phyloP scores from a whole-genome alignment of 2,329 filamentous ascomycete species.

The Pestalotiopsis sp. region DNA sequence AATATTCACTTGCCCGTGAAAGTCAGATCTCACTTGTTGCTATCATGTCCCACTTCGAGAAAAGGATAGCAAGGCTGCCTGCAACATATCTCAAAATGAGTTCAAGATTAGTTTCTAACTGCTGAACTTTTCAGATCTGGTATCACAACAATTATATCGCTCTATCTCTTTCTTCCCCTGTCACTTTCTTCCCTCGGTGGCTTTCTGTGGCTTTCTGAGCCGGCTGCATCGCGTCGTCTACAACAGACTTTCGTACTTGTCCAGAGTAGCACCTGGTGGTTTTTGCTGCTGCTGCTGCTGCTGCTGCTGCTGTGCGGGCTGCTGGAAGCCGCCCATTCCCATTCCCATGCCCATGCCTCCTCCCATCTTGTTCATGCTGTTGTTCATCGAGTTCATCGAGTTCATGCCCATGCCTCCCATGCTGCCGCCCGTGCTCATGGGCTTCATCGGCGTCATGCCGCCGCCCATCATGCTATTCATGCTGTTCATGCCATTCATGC shows the following conservation, averaged over 20 bases:
- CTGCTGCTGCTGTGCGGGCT: constrained; percentile 31
- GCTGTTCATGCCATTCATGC: constrained; percentile 21
- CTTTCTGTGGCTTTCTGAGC: too few relatives aligned
- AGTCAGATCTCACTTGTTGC: too few relatives aligned
- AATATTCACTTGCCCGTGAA: too few relatives aligned
- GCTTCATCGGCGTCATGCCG: constrained; percentile 22
- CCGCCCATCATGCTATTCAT: constrained; percentile 27
- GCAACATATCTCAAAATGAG: neutral
- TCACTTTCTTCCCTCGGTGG: neutral
- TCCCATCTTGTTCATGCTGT: constrained; percentile 21
- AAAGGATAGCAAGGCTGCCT: too few relatives aligned
- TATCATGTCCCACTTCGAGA: too few relatives aligned
- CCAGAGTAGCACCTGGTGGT: constrained; percentile 37
- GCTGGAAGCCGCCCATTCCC: constrained; percentile 25
- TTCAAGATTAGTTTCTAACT: neutral
- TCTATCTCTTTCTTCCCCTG: neutral
- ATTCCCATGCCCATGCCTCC: constrained; percentile 27
- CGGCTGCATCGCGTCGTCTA: constrained; percentile 25
- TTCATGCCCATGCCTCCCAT: constrained; percentile 19
- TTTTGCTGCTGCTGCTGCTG: constrained; percentile 41
- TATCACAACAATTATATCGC: neutral
- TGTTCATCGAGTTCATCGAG: constrained; percentile 19
- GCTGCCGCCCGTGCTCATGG: constrained; percentile 20
- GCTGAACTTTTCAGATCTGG: neutral
- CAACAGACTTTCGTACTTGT: constrained; percentile 68